phyloP scores from a whole-genome alignment of 371 early-diverging fungal genomes.

The Saksenaea vasiformis region DNA sequence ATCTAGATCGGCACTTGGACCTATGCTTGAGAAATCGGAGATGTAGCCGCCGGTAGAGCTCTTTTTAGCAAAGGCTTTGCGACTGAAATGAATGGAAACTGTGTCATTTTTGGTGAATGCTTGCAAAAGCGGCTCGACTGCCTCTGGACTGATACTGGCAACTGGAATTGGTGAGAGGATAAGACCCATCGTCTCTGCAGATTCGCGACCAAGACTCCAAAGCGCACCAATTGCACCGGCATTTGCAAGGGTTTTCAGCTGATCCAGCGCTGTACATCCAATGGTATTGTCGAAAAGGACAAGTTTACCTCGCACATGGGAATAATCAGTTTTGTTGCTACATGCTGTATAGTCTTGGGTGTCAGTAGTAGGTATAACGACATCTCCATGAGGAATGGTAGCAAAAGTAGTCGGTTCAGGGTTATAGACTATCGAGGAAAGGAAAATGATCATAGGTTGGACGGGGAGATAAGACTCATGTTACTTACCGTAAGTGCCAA shows the following conservation, averaged over 20 bases:
- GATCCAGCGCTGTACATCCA: not conserved
- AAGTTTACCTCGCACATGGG: not conserved
- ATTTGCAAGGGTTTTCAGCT: not conserved
- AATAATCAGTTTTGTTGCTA: not conserved
- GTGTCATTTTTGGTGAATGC: not conserved
- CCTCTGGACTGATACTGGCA: not conserved
- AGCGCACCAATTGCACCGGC: not conserved
- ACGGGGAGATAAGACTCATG: not conserved
- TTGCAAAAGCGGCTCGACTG: not conserved
- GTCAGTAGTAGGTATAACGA: not conserved
- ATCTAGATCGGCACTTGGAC: conserved; percentile 15
- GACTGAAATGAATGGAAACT: not conserved
- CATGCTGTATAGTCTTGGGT: not conserved
- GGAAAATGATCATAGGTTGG: not conserved
- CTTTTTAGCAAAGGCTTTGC: not conserved
- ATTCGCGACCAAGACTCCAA: not conserved
- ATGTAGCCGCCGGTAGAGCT: conserved; percentile 24
- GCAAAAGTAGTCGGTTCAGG: not conserved
- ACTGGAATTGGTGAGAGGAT: not conserved
- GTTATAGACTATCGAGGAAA: not conserved
- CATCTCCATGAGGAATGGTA: not conserved
- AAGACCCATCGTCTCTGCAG: not conserved
- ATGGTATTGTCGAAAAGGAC: not conserved
- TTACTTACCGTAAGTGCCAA: not conserved
- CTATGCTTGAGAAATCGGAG: conserved; percentile 33